Percentiles rank a stretch among this genome's conserved stretches.
Evolutionary conservation across 2,329 filamentous ascomycete genomes (phyloP).

Genomic region (Thelonectria olida): DNA sequence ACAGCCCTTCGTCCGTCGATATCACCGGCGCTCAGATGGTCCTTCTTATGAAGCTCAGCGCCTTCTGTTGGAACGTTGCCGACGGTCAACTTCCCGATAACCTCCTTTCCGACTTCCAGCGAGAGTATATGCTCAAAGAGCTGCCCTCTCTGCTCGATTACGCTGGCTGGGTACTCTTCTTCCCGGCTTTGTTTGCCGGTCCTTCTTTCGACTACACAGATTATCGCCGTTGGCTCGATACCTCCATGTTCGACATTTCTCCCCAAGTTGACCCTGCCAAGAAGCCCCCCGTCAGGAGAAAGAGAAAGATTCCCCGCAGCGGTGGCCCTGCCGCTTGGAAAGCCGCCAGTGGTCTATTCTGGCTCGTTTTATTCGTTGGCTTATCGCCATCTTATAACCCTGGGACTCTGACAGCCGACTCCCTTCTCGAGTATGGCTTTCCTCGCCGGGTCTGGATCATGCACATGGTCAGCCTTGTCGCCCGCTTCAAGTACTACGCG

Average conservation of each 20-base stretch:
- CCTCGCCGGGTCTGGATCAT: conserved; percentile 79
- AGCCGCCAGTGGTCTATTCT: conserved; percentile 74
- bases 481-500: conserved; percentile 94
- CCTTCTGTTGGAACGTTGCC: conserved; percentile 98
- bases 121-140: conserved; percentile 77
- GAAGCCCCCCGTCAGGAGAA: conserved; percentile 85
- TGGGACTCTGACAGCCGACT: conserved; percentile 69
- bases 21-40: conserved; percentile 99
- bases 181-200: conserved; percentile 87
- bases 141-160: conserved; percentile 85
- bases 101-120: conserved; percentile 87
- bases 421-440: conserved; percentile 75
- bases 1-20: conserved; percentile 76
- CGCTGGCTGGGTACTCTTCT: conserved; percentile 92
- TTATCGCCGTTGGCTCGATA: conserved; percentile 92
- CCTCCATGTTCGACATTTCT: conserved; percentile 91
- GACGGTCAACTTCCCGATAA: conserved; percentile 84
- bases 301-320: conserved; percentile 91
- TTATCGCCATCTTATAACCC: conserved; percentile 74
- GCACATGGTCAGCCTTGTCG: conserved; percentile 83
- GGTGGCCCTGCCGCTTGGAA: conserved; percentile 86
- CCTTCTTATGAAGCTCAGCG: conserved; percentile 94
- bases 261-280: conserved; percentile 84
- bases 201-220: conserved; percentile 96
- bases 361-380: conserved; percentile 82